A percentile compares a stretch with the other conserved stretches of the same genome.
These are phyloP conservation scores for Rosa multiflora DNA, from an alignment of 306 rosid genomes.

Conservation along the genomic window DNA sequence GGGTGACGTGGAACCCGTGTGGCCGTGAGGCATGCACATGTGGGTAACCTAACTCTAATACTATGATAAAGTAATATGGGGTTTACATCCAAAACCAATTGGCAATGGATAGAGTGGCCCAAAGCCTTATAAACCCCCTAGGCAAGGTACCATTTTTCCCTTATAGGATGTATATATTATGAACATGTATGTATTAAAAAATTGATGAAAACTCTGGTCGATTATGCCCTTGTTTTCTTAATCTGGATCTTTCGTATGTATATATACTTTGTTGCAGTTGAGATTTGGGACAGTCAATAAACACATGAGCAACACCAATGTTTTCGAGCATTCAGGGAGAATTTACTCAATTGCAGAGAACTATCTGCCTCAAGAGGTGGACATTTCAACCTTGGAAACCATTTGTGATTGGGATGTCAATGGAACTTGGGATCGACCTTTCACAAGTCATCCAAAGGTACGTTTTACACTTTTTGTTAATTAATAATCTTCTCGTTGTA, in stretches of 20 bases:
- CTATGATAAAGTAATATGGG: no score
- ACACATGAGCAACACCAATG: slow-evolving; percentile 58
- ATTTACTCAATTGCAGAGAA: slow-evolving; percentile 54
- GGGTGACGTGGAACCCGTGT: no score
- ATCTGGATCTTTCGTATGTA: not conserved
- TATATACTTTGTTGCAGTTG: slow-evolving; percentile 29
- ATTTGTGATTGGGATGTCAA: slow-evolving; percentile 50
- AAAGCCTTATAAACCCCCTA: no score
- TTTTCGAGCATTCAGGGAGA: slow-evolving; percentile 64
- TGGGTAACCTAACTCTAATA: no score
- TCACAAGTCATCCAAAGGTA: slow-evolving; percentile 73
- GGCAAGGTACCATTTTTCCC: no score
- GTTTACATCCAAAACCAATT: no score
- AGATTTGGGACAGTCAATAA: slow-evolving; percentile 60
- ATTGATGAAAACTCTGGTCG: not conserved
- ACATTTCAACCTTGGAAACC: slow-evolving; percentile 44
- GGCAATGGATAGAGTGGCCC: no score
- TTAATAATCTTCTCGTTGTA: not conserved
- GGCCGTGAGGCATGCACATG: no score
- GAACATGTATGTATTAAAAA: slow-evolving; percentile 1
- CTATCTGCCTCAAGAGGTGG: slow-evolving; percentile 63
- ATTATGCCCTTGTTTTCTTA: not conserved
- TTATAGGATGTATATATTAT: not conserved
- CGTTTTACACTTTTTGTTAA: not conserved
- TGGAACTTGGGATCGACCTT: slow-evolving; percentile 65